Base-by-base conservation (phyloP, 179 eudicot genomes). In the Actinidia arguta region DNA sequence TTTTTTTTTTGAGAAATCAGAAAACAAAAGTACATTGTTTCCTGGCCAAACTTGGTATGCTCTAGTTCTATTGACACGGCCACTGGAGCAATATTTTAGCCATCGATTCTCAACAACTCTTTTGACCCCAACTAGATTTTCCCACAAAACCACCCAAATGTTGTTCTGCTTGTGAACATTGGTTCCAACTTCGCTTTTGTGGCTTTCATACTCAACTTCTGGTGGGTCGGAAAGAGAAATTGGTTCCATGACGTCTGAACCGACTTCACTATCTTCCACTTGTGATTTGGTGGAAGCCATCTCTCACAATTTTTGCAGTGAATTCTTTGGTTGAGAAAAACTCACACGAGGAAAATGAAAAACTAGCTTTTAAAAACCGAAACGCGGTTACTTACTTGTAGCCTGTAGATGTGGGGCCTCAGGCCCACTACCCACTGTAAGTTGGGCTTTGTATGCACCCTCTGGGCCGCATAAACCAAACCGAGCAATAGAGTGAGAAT, bases 1-100 rank as follows among this genome's bases (percentile, higher is more conserved):
- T 31, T 31, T 31, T 31, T 31, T 31, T 31, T 31, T 31, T 16
- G 2, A 2, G 48, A 42, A 36, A 59, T 13, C 16, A n/a, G 44
- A 31, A 31, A 31, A 31, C 36, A 48, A n/a, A 13, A 7, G 31
- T 84, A 84, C 86, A 48, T 84, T 80, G 54, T 84, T 84, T 46
- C 86, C 83, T 1, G 76, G 83, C 86, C 86, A 84, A 55, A 74
- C 76, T 51, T 84, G 83, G 79, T 84, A 84, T 3, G 52, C 80
- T 80, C 82, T 68, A 5, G 73, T 76, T 80, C 39, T 76, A 36
- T 75, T 47, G 1, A 1, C 5, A 6, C 71, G 20, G 39, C 18
- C 62, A 6, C 83, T 46, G 5, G 52, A 27, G 17, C 72, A 80
- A 24, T 31, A 5, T 16, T 75, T 70, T 18, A 47, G 62, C 83